phyloP scores from a whole-genome alignment of 768 basidiomycete genomes.

The Terana coerulea region DNA sequence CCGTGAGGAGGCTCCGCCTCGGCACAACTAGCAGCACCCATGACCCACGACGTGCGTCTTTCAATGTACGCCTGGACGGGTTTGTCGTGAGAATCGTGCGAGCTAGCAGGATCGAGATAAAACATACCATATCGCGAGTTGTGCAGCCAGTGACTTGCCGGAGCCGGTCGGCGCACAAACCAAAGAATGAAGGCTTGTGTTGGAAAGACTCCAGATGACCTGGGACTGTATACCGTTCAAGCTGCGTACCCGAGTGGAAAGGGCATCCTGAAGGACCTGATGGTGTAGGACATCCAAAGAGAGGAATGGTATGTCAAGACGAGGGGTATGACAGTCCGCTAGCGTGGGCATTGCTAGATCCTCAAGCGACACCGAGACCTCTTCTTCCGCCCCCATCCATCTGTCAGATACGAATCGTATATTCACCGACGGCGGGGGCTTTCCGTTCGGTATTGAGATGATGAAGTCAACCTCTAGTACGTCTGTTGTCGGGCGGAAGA shows the following conservation, averaged over 20 bases:
- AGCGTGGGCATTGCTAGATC: constrained; percentile 70
- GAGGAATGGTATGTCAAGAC: constrained; percentile 76
- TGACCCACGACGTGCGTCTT: constrained; percentile 35
- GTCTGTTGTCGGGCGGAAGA: constrained; percentile 65
- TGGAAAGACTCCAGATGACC: constrained; percentile 74
- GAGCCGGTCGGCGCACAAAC: constrained; percentile 76
- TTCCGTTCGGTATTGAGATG: constrained; percentile 62
- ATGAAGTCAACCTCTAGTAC: constrained; percentile 69
- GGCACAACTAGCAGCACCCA: constrained; percentile 68
- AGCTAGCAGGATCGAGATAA: too few relatives aligned
- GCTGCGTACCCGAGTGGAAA: constrained; percentile 43
- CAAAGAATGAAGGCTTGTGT: constrained; percentile 63
- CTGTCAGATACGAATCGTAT: constrained; percentile 83
- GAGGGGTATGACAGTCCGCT: constrained; percentile 53
- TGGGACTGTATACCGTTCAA: constrained; percentile 92
- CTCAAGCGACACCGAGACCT: constrained; percentile 58
- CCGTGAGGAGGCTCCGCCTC: constrained; percentile 49
- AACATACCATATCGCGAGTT: constrained; percentile 64
- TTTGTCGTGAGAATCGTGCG: constrained; percentile 15
- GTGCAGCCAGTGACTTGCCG: constrained; percentile 76
- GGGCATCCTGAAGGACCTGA: constrained; percentile 39
- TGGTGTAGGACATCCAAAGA: constrained; percentile 49
- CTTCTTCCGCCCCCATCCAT: constrained; percentile 91
- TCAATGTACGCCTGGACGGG: constrained; percentile 50
- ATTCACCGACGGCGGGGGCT: constrained; percentile 60